Conservation (phyloP, 371 early-diverging fungal species). For the Mortierella sp. region DNA sequence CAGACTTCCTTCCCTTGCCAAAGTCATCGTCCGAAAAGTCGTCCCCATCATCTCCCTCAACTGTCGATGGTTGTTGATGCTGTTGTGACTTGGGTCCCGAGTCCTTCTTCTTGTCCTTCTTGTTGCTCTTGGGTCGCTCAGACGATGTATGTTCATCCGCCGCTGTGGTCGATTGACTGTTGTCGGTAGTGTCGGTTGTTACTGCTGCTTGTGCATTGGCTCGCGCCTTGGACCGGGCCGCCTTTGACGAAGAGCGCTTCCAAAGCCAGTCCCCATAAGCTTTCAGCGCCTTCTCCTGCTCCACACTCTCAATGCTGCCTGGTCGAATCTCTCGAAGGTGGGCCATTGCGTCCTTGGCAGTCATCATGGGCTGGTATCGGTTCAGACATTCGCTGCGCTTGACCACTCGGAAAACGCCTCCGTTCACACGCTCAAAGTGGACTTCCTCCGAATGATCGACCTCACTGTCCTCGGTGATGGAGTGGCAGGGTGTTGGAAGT, state of each 20-base stretch:
- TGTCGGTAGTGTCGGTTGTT: neutral
- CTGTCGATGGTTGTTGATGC: neutral
- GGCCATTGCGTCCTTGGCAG: conserved; percentile 60
- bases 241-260: conserved; percentile 32
- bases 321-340: conserved; percentile 60
- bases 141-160: neutral
- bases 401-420: conserved; percentile 17
- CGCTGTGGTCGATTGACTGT: neutral
- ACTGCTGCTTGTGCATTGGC: conserved; percentile 12
- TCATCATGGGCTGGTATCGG: conserved; percentile 57
- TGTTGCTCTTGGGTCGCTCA: conserved; percentile 16
- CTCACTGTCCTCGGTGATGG: conserved; percentile 1
- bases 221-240: conserved; percentile 10
- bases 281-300: conserved; percentile 61
- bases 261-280: conserved; percentile 58
- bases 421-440: neutral
- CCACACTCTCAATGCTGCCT: conserved; percentile 63
- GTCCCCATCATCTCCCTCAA: neutral
- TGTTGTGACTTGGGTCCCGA: conserved; percentile 6
- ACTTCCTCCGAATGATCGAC: conserved; percentile 22
- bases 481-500: conserved; percentile 25
- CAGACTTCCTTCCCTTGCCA: conserved; percentile 31
- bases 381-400: conserved; percentile 43
- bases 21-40: conserved; percentile 38
- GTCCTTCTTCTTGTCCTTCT: conserved; percentile 29